phyloP scores from a whole-genome alignment of 179 eudicot species.

The Spinacia oleracea region DNA sequence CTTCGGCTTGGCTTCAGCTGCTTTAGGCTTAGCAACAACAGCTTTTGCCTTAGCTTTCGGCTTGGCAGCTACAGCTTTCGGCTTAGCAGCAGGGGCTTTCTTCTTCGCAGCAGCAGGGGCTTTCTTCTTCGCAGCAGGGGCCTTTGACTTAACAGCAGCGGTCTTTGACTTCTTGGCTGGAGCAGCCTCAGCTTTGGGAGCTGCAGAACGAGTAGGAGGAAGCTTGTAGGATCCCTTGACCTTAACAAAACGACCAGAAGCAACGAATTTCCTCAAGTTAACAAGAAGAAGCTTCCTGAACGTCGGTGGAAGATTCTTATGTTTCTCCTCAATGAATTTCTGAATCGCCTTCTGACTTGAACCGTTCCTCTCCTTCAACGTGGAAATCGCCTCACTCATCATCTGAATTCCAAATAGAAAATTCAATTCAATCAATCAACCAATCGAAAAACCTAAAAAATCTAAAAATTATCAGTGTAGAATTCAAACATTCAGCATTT shows the following conservation, averaged over 20 bases:
- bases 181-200: slow-evolving; percentile 16
- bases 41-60: slow-evolving; percentile 14
- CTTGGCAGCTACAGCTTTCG: slow-evolving; percentile 20
- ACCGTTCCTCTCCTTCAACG: slow-evolving; percentile 59
- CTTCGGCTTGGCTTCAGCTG: slow-evolving; percentile 25
- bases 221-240: slow-evolving; percentile 58
- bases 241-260: slow-evolving; percentile 44
- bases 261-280: slow-evolving; percentile 47
- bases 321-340: slow-evolving; percentile 54
- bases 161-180: slow-evolving; percentile 23
- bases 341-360: slow-evolving; percentile 57
- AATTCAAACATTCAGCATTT: neutral
- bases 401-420: slow-evolving; percentile 37
- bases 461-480: neutral
- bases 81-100: slow-evolving; percentile 16
- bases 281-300: slow-evolving; percentile 45
- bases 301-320: slow-evolving; percentile 42
- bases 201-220: slow-evolving; percentile 22
- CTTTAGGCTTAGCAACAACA: slow-evolving; percentile 22
- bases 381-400: slow-evolving; percentile 48
- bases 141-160: slow-evolving; percentile 19
- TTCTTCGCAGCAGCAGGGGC: slow-evolving; percentile 11
- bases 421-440: neutral
- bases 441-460: neutral
- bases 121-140: slow-evolving; percentile 6